These are phyloP conservation scores for Trichoderma reesei DNA, from an alignment of 495 filamentous ascomycete species.

Conservation along the genomic window DNA sequence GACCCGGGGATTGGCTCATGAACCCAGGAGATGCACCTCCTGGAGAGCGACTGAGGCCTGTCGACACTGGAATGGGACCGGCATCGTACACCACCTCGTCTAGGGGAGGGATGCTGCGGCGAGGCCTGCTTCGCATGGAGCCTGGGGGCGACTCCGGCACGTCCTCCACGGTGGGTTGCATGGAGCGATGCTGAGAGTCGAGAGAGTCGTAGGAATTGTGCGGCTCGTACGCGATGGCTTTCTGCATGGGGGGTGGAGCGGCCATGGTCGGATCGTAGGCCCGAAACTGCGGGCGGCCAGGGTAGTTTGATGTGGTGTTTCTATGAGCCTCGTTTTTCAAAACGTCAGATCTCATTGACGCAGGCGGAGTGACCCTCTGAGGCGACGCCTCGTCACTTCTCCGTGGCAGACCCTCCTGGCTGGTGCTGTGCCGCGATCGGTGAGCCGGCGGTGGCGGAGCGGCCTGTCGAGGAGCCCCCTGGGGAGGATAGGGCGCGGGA, in stretches of 20 bases:
- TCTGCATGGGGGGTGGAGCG: constrained; percentile 20
- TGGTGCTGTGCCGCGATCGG: neutral
- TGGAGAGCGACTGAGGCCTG: constrained; percentile 29
- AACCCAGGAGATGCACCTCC: constrained; percentile 10
- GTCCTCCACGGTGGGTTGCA: constrained; percentile 64
- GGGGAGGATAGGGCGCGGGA: constrained; percentile 21
- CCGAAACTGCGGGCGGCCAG: constrained; percentile 37
- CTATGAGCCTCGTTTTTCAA: constrained; percentile 39
- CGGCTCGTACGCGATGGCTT: constrained; percentile 19
- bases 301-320: constrained; percentile 30
- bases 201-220: constrained; percentile 44
- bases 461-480: neutral
- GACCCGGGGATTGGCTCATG: constrained; percentile 13
- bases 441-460: constrained; percentile 35
- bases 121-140: constrained; percentile 27
- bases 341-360: constrained; percentile 39
- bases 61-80: constrained; percentile 36
- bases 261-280: constrained; percentile 34
- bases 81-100: constrained; percentile 30
- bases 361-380: constrained; percentile 23
- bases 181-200: constrained; percentile 35
- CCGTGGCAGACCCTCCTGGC: constrained; percentile 7
- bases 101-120: constrained; percentile 30
- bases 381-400: constrained; percentile 18
- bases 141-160: constrained; percentile 43